A percentile compares a stretch with the other conserved stretches of the same genome.
These are phyloP conservation scores for Bruguiera hainesii DNA, from an alignment of 441 rosid species.

Conservation along the genomic window DNA sequence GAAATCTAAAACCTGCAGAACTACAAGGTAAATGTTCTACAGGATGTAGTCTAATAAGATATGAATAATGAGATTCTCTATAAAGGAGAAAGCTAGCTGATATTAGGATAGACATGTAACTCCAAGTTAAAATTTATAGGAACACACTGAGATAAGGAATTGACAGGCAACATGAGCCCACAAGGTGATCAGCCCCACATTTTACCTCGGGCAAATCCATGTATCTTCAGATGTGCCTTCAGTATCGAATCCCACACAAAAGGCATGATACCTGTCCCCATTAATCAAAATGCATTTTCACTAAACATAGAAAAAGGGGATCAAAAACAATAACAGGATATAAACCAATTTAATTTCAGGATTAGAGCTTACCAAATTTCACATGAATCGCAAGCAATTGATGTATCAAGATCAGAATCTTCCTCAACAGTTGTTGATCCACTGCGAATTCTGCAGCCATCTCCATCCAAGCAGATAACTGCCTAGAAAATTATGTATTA, in stretches of 20 bases:
- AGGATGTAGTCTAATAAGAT: too few relatives aligned
- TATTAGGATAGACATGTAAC: not conserved
- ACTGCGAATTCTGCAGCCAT: conserved; percentile 81
- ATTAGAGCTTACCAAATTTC: conserved; percentile 67
- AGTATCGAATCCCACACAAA: conserved; percentile 94
- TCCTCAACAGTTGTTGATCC: conserved; percentile 49
- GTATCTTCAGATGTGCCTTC: conserved; percentile 79
- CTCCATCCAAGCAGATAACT: conserved; percentile 98
- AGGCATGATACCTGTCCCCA: conserved; percentile 89
- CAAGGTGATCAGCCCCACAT: conserved; percentile 20
- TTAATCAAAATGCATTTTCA: not conserved
- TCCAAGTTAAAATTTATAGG: not conserved
- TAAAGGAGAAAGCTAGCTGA: conserved; percentile 2
- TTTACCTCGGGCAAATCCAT: conserved; percentile 97
- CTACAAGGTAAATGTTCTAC: too few relatives aligned
- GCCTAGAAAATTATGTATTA: conserved; percentile 60
- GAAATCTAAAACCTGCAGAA: too few relatives aligned
- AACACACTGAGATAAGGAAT: conserved; percentile 20
- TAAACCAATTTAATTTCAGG: not conserved
- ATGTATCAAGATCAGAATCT: conserved; percentile 78
- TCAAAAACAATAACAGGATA: not conserved
- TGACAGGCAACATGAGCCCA: conserved; percentile 25
- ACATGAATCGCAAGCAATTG: conserved; percentile 99
- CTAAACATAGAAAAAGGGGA: not conserved
- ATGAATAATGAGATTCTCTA: conserved; percentile 1